Percentiles rank a stretch among this genome's conserved stretches.
Conservation (phyloP, 1,284 basidiomycete genomes). For the Boletellus deceptivus region DNA sequence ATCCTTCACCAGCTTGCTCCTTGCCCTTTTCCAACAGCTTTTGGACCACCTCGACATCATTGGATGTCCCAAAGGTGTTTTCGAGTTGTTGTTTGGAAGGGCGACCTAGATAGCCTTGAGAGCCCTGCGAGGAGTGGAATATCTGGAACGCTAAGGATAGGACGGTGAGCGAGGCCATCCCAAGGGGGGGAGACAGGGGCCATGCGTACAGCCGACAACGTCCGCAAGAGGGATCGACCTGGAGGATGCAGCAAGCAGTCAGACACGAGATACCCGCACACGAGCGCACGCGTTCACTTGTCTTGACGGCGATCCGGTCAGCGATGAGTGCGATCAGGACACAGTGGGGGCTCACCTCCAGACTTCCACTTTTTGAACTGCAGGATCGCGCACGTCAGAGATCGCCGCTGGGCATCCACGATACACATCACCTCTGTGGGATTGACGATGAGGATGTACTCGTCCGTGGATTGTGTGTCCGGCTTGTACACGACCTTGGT, state of each 20-base stretch:
- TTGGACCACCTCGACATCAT: constrained; percentile 61
- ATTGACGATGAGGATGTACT: constrained; percentile 69
- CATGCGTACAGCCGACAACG: constrained; percentile 69
- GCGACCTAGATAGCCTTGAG: constrained; percentile 66
- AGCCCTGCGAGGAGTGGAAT: constrained; percentile 62
- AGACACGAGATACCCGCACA: constrained; percentile 10
- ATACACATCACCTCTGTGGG: constrained; percentile 51
- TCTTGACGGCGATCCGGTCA: constrained; percentile 42
- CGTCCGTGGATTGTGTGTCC: constrained; percentile 63
- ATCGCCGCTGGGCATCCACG: constrained; percentile 10
- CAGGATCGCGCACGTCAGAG: constrained; percentile 5
- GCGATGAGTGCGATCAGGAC: constrained; percentile 23
- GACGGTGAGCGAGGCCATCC: background rate
- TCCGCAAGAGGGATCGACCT: constrained; percentile 66
- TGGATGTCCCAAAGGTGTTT: constrained; percentile 60
- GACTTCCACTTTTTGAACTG: constrained; percentile 78
- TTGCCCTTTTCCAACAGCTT: constrained; percentile 61
- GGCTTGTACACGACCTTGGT: constrained; percentile 79
- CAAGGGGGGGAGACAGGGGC: background rate
- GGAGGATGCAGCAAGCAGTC: constrained; percentile 10
- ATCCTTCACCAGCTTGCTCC: constrained; percentile 49
- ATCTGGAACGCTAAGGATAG: constrained; percentile 45
- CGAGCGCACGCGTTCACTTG: constrained; percentile 49
- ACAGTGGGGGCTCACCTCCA: constrained; percentile 55
- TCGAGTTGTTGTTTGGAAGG: constrained; percentile 80